phyloP scores from a whole-genome alignment of 495 filamentous ascomycete genomes.

The Xylaria telfairii region DNA sequence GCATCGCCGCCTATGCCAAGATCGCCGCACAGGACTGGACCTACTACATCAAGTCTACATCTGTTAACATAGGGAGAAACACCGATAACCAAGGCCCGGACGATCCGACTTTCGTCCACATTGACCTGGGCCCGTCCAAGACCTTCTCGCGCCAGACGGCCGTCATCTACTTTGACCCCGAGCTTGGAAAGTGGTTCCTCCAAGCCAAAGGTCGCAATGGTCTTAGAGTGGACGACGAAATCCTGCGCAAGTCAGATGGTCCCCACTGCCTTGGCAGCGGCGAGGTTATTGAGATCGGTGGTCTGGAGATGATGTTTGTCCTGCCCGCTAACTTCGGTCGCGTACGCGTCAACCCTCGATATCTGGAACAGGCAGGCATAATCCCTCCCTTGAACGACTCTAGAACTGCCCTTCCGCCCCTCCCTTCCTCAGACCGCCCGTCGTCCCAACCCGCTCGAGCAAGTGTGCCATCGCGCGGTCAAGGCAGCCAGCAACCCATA shows the following conservation, averaged over 20 bases:
- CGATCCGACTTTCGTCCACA: conserved; percentile 66
- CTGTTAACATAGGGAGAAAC: conserved; percentile 83
- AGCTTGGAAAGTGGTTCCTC: conserved; percentile 76
- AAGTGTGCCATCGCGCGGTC: conserved; percentile 33
- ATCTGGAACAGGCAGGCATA: conserved; percentile 59
- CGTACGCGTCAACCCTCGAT: conserved; percentile 61
- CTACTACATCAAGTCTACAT: conserved; percentile 83
- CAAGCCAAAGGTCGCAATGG: conserved; percentile 89
- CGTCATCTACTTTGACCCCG: conserved; percentile 77
- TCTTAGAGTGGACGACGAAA: conserved; percentile 74
- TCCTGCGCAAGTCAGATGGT: conserved; percentile 62
- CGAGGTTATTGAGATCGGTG: conserved; percentile 86
- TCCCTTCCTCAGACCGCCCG: conserved; percentile 52
- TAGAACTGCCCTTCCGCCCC: conserved; percentile 48
- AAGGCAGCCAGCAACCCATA: conserved; percentile 57
- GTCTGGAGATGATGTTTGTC: conserved; percentile 97
- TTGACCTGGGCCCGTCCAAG: conserved; percentile 93
- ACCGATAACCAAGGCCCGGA: conserved; percentile 53
- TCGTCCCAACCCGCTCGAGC: conserved; percentile 37
- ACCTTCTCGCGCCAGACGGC: conserved; percentile 90
- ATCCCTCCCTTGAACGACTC: conserved; percentile 38
- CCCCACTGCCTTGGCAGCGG: conserved; percentile 73
- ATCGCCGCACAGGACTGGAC: conserved; percentile 93
- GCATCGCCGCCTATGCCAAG: conserved; percentile 90
- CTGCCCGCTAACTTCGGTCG: conserved; percentile 68